phyloP scores from a whole-genome alignment of 352 stramenopile species.

The Phytophthora cactorum region DNA sequence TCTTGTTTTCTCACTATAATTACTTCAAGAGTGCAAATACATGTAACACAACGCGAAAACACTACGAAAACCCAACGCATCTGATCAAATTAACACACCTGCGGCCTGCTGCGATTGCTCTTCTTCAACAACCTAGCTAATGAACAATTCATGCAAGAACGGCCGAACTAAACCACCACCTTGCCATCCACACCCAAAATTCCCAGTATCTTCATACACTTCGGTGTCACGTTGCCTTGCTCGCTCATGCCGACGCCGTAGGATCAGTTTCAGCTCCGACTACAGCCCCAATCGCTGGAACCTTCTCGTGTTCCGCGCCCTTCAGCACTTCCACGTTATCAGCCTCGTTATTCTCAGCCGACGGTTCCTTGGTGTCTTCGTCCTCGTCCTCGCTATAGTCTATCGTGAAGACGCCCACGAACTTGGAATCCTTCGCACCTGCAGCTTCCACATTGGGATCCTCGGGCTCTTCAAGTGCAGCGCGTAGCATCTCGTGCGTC shows the following conservation, averaged over 20 bases:
- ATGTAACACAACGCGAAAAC: not conserved
- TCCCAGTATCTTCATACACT: constrained; percentile 17
- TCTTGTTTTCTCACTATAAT: too few species aligned
- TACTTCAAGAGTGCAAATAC: too few species aligned
- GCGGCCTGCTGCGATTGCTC: constrained; percentile 7
- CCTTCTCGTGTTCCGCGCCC: constrained; percentile 8
- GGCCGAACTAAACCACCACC: not conserved
- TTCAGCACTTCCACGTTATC: constrained; percentile 17
- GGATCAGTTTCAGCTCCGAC: constrained; percentile 20
- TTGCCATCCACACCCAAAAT: constrained; percentile 15
- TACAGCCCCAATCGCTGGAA: constrained; percentile 5
- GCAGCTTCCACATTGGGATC: constrained; percentile 24
- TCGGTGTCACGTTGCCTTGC: not conserved
- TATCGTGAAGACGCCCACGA: constrained; percentile 83
- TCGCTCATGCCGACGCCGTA: constrained; percentile 28
- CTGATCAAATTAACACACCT: constrained; percentile 33
- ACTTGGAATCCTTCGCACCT: constrained; percentile 42
- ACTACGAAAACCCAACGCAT: constrained; percentile 11
- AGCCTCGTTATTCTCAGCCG: not conserved
- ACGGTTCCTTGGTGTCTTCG: constrained; percentile 33
- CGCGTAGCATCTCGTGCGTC: constrained; percentile 49
- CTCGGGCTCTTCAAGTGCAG: constrained; percentile 42
- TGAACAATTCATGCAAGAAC: constrained; percentile 18
- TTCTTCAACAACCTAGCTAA: constrained; percentile 14
- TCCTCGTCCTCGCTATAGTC: constrained; percentile 83